These are phyloP conservation scores for Amyloporia xantha DNA, from an alignment of 768 basidiomycete species.

Conservation along the genomic window DNA sequence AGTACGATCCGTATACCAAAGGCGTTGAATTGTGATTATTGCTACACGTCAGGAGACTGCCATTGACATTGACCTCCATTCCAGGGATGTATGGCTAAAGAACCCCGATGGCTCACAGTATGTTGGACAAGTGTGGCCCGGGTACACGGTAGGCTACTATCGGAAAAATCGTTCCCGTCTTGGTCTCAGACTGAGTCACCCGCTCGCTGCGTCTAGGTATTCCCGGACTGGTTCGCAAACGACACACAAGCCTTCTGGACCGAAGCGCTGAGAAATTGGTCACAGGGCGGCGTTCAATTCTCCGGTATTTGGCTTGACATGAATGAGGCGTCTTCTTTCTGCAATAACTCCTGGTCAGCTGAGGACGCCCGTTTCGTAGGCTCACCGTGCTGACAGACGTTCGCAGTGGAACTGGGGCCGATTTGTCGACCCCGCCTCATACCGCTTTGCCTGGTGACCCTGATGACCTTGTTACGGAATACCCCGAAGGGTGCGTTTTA, in stretches of 20 bases:
- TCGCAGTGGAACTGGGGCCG: constrained; percentile 47
- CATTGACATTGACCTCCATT: background rate
- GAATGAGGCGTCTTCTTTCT: constrained; percentile 65
- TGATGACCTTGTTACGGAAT: constrained; percentile 45
- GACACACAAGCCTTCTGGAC: constrained; percentile 55
- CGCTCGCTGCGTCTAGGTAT: constrained; percentile 31
- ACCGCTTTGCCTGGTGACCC: constrained; percentile 53
- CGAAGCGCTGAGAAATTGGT: constrained; percentile 53
- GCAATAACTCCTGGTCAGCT: constrained; percentile 48
- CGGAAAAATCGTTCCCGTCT: background rate
- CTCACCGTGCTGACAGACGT: background rate
- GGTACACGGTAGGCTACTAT: constrained; percentile 45
- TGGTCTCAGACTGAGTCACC: background rate
- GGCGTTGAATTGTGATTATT: constrained; percentile 49
- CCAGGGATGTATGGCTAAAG: constrained; percentile 63
- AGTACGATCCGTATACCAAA: constrained; percentile 64
- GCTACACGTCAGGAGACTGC: background rate
- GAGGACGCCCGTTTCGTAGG: background rate
- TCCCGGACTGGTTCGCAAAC: constrained; percentile 55
- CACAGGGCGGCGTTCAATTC: constrained; percentile 43
- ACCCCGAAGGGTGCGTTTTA: constrained; percentile 58
- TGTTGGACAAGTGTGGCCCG: constrained; percentile 74
- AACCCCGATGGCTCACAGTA: constrained; percentile 71
- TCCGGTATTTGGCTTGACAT: constrained; percentile 67
- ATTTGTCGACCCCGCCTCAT: constrained; percentile 46